Base-by-base conservation (phyloP, 345 rosid genomes). In the Gossypioides kirkii region DNA sequence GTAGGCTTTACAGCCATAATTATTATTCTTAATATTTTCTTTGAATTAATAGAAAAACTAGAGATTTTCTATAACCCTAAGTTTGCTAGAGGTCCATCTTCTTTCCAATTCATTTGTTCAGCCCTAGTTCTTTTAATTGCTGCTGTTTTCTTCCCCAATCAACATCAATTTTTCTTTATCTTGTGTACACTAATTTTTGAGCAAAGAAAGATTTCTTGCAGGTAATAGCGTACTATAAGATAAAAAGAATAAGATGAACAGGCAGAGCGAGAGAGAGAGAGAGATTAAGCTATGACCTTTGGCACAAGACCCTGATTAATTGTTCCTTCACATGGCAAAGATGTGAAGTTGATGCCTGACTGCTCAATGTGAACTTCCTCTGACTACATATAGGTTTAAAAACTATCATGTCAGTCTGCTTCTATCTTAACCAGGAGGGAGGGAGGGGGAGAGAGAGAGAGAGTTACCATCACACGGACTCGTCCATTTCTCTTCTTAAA, bases 401-500 rank as follows among this genome's bases (percentile, higher is more conserved):
- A 53, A 74, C 72, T 23, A 36, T 58, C 25, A 60, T 18, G 72
- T 73, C 59, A 74, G 52, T 71, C 74, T 22, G 59, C 68, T 16
- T 25, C 62, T 10, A 17, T 23, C 59, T 50, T 59, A 70, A 58
- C 8, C 45, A 42, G 43, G 55, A 60, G 11, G 10, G 49, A 45
- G 16, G 11, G 16, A 10, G 13, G 2, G 49, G 10, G 61, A 69
- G 9, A 46, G 0, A 65, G 41, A 0, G 64, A 67, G 71, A 63
- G 59, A 69, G 46, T 70, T 75, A 91, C 98, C 98, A 87, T 83
- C 67, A 84, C 79, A 61, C 92, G 85, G 50, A 95, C 86, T 1
- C 97, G 91, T 52, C 98, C 98, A 82, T 95, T 95, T 61, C 96
- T 86, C 74, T 88, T 89, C 84, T 95, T 95, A 71, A 91, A 81